These are phyloP conservation scores for Clavispora santaluciae DNA, from an alignment of 805 yeast genomes.

Conservation along the genomic window DNA sequence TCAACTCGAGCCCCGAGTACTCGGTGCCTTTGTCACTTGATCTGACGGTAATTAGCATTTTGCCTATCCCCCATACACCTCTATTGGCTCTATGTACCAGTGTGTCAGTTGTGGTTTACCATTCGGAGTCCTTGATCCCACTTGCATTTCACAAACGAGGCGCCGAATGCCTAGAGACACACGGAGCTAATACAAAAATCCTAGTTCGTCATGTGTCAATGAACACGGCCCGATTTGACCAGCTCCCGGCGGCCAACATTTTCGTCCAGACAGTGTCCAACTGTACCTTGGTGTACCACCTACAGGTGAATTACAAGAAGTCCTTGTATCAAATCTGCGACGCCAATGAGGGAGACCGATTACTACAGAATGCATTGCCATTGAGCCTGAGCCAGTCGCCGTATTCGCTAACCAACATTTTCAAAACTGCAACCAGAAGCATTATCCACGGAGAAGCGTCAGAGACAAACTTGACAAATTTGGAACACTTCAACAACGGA, in stretches of 20 bases:
- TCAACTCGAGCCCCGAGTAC: conserved; percentile 26
- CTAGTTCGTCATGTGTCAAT: conserved; percentile 30
- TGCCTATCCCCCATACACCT: conserved; percentile 14
- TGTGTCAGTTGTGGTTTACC: conserved; percentile 5
- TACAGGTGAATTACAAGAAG: conserved; percentile 24
- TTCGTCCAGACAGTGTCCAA: conserved; percentile 10
- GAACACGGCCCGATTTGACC: conserved; percentile 31
- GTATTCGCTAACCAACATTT: conserved; percentile 23
- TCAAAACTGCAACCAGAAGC: conserved; percentile 30
- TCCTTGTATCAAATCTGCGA: conserved; percentile 29
- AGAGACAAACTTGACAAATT: conserved; percentile 24
- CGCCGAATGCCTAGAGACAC: conserved; percentile 10
- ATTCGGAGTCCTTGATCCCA: conserved; percentile 12
- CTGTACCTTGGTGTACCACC: conserved; percentile 14
- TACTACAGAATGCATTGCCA: conserved; percentile 35
- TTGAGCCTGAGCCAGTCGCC: conserved; percentile 22
- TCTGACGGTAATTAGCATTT: conserved; percentile 4
- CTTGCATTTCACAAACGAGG: conserved; percentile 12
- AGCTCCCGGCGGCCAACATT: conserved; percentile 9
- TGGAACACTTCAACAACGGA: conserved; percentile 29
- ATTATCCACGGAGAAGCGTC: conserved; percentile 25
- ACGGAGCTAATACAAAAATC: conserved; percentile 5
- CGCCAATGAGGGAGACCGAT: conserved; percentile 20
- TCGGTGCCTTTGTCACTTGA: conserved; percentile 23
- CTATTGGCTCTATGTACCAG: conserved; percentile 9